These are phyloP conservation scores for Delonix regia DNA, from an alignment of 306 rosid genomes.

Conservation along the genomic window DNA sequence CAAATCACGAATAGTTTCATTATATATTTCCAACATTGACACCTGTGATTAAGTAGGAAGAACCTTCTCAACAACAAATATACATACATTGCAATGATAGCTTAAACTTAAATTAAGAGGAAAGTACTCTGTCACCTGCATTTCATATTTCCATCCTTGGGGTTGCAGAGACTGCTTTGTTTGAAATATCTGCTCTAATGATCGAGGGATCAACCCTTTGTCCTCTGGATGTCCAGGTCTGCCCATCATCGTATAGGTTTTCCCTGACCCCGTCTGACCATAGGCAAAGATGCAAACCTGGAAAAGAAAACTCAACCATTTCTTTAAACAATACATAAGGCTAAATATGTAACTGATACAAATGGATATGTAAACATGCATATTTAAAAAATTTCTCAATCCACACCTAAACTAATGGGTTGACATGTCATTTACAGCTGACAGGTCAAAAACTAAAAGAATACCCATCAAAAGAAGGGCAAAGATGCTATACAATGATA, in stretches of 20 bases:
- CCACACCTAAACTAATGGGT: constrained; percentile 1
- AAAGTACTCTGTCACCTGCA: constrained; percentile 72
- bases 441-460: constrained; percentile 12
- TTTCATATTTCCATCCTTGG: constrained; percentile 98
- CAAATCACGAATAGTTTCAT: constrained; percentile 90
- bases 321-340: constrained; percentile 18
- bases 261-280: constrained; percentile 98
- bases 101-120: constrained; percentile 21
- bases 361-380: constrained; percentile 6
- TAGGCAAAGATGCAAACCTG: constrained; percentile 98
- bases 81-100: not conserved
- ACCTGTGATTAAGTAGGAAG: constrained; percentile 49
- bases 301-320: constrained; percentile 38
- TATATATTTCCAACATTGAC: constrained; percentile 97
- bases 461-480: not conserved
- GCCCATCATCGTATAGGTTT: constrained; percentile 99
- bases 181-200: constrained; percentile 88
- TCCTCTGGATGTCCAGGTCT: constrained; percentile 75
- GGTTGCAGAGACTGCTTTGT: constrained; percentile 71
- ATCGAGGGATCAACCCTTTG: constrained; percentile 94
- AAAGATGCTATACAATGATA: not conserved
- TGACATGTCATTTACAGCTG: not conserved
- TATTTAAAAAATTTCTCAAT: not conserved
- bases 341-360: not conserved
- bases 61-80: constrained; percentile 17